phyloP scores from a whole-genome alignment of 805 yeast species.

The Pichia membranifaciens region DNA sequence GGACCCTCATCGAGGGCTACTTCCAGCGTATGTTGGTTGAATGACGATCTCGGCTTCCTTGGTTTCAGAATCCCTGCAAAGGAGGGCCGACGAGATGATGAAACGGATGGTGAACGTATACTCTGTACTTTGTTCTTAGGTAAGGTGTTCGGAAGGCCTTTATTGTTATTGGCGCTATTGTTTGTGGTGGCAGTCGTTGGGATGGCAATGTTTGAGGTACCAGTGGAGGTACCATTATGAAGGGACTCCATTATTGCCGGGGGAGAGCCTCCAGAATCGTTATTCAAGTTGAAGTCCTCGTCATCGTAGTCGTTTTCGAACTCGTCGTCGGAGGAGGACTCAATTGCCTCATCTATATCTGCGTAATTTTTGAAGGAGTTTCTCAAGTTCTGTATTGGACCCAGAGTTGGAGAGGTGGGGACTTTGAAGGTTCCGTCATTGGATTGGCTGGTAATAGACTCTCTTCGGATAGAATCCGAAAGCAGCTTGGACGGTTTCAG shows the following conservation, averaged over 20 bases:
- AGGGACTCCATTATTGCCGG: constrained; percentile 4
- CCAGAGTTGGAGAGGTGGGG: constrained; percentile 35
- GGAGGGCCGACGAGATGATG: constrained; percentile 26
- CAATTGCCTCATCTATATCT: constrained; percentile 34
- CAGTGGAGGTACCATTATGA: not conserved
- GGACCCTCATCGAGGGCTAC: constrained; percentile 30
- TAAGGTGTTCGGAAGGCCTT: not conserved
- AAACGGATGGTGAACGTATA: constrained; percentile 21
- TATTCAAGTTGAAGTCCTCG: constrained; percentile 16
- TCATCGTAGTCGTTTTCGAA: constrained; percentile 30
- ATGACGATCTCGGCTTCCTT: constrained; percentile 30
- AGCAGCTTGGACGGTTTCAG: not conserved
- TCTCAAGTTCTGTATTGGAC: constrained; percentile 28
- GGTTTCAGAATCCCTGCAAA: constrained; percentile 33
- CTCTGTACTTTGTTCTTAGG: constrained; percentile 6
- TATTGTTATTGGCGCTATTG: not conserved
- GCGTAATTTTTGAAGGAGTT: constrained; percentile 26
- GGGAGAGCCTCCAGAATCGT: not conserved
- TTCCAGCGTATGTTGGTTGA: constrained; percentile 28
- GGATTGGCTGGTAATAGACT: constrained; percentile 43
- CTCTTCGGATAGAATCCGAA: constrained; percentile 33
- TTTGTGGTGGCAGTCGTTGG: not conserved
- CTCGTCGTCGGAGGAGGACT: constrained; percentile 35
- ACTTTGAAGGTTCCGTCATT: constrained; percentile 38
- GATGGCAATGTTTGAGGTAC: not conserved